These are phyloP conservation scores for Ceratocystis harringtonii DNA, from an alignment of 2,329 filamentous ascomycete species.

Conservation along the genomic window DNA sequence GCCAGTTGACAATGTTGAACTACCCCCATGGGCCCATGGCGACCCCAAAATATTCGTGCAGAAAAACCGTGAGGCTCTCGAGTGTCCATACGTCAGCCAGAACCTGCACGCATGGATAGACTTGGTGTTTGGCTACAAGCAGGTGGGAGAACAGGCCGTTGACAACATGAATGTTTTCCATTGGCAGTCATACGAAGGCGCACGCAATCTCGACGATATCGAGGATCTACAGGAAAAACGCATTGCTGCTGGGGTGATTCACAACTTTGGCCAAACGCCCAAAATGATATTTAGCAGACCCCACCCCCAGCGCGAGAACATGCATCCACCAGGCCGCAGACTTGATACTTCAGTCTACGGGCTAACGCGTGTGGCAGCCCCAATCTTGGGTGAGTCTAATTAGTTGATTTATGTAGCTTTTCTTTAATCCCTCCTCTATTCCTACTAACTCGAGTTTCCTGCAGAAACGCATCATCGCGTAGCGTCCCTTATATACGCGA, in stretches of 20 bases:
- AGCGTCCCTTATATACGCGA: conserved; percentile 59
- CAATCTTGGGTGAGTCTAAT: conserved; percentile 31
- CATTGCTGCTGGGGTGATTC: conserved; percentile 87
- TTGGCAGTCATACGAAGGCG: conserved; percentile 85
- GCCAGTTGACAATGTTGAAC: conserved; percentile 66
- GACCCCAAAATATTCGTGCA: conserved; percentile 91
- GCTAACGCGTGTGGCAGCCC: conserved; percentile 62
- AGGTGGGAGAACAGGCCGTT: conserved; percentile 79
- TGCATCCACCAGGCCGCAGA: conserved; percentile 47
- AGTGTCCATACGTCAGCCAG: conserved; percentile 82
- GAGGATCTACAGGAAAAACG: conserved; percentile 73
- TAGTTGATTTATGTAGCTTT: not conserved
- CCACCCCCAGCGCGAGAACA: conserved; percentile 62
- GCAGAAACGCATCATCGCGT: conserved; percentile 66
- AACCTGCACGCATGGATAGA: conserved; percentile 93
- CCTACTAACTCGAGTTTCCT: not conserved
- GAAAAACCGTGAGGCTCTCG: conserved; percentile 88
- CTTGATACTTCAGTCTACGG: conserved; percentile 60
- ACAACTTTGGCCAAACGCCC: conserved; percentile 96
- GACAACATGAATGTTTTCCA: conserved; percentile 94
- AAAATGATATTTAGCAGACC: conserved; percentile 79
- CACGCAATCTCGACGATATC: conserved; percentile 83
- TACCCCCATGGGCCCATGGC: conserved; percentile 95
- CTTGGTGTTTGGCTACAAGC: conserved; percentile 84
- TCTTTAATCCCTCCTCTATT: not conserved